A percentile compares a stretch with the other conserved stretches of the same genome.
Evolutionary conservation across 2,329 filamentous ascomycete species (phyloP).

Genomic region (Colletotrichum sp.): DNA sequence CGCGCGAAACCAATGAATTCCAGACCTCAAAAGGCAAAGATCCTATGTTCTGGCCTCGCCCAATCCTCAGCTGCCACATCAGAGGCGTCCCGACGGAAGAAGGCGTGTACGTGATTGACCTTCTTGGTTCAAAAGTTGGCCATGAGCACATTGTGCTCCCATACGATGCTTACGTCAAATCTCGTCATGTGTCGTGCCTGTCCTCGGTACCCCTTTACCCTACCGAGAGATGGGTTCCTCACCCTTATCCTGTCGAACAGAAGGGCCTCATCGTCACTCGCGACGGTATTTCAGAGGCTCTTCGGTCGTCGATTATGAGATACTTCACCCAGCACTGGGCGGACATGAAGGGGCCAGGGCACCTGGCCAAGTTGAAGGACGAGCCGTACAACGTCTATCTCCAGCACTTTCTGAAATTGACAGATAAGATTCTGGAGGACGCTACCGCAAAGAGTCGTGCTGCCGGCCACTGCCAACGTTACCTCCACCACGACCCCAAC

Average conservation of each 20-base stretch:
- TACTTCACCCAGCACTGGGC: background rate
- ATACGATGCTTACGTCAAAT: background rate
- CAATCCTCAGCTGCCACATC: conserved; percentile 9
- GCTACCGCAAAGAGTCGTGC: background rate
- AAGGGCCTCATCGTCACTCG: background rate
- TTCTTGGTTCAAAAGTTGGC: conserved; percentile 5
- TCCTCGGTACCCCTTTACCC: background rate
- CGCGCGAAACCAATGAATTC: background rate
- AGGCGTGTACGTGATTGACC: conserved; percentile 12
- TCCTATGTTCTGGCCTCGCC: conserved; percentile 23
- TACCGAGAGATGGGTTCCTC: background rate
- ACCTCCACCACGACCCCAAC: conserved; percentile 13
- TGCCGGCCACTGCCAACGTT: background rate
- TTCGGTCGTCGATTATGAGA: background rate
- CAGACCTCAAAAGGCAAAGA: conserved; percentile 8
- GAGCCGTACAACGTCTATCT: background rate
- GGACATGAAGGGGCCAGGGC: background rate
- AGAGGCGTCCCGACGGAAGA: background rate
- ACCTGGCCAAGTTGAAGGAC: background rate
- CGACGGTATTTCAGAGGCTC: background rate
- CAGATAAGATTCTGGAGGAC: background rate
- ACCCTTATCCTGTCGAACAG: background rate
- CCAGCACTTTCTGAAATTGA: background rate
- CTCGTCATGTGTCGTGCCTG: background rate
- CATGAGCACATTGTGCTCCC: background rate